Base-by-base conservation (phyloP, 139 green algal species). In the Nannochloris sp. region DNA sequence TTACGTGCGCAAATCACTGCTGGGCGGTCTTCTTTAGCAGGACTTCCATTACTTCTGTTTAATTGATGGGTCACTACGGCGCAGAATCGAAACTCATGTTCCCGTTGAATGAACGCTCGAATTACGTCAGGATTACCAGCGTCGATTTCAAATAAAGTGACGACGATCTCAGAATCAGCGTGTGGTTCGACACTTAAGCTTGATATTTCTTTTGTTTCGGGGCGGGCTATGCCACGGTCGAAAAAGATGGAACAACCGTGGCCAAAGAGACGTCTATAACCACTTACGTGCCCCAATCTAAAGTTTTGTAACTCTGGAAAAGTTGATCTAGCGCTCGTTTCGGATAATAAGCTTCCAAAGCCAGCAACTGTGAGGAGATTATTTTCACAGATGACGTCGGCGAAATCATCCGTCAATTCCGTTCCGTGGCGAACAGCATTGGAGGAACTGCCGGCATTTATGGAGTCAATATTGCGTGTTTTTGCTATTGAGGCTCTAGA, bases 81-180 rank as follows among this genome's bases (percentile, higher is more conserved):
- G 24, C 89, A 60, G 38, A 96, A 93, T 13, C 80, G 70, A 64
- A 96, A 96, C 78, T 97, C 91, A 59, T 95, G 85, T 75, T 97
- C 91, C 9, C 91, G 65, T 30, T 83, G 70, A 4, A 96, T 82
- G 54, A 95, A 95, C 6, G 85, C 87, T 9, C 68, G 53, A 23
- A 87, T 77, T 15, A 48, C 42, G 19, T 65, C 62, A 10, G 75
- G 34, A 5, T 39, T 80, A 59, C 12, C 9, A 34, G 55, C 62
- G 9, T 75, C 69, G 32, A 90, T 76, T 44, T 94, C 82, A 57
- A 94, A 94, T 24, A 93, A 55, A 5, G 75, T 79, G 3, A 91
- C 86, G 27, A 91, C 75, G 9, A 89, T 78, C 35, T 72, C 65
- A 19, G 71, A 30, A 9, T 54, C 65, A 19, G 13, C 15, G 31